These are phyloP conservation scores for Aureobasidium sp. DNA, from an alignment of 2,329 filamentous ascomycete genomes.

Conservation along the genomic window DNA sequence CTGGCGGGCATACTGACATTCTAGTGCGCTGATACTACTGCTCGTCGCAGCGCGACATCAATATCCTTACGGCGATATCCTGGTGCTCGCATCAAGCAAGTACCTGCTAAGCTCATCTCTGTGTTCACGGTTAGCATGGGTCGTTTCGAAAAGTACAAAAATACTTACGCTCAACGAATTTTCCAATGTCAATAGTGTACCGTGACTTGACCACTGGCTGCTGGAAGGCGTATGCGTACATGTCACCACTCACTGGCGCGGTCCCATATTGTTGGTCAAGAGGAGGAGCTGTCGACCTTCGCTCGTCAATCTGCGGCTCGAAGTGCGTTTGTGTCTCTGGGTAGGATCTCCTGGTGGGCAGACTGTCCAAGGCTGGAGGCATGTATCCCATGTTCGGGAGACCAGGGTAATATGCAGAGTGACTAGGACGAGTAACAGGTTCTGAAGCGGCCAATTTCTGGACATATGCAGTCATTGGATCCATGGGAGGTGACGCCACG, in stretches of 20 bases:
- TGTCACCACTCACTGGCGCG: not conserved
- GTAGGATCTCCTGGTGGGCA: not conserved
- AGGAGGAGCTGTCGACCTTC: not conserved
- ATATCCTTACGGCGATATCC: slow-evolving; percentile 11
- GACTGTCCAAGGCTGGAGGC: not conserved
- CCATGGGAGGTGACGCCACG: not conserved
- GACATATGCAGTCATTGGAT: not conserved
- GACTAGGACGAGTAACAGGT: not conserved
- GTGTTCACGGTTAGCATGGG: not conserved
- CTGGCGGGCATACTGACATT: not conserved
- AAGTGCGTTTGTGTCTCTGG: not conserved
- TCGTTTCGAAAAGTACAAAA: not conserved
- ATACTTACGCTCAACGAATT: slow-evolving; percentile 4
- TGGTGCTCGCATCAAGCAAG: slow-evolving; percentile 12
- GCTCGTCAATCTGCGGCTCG: not conserved
- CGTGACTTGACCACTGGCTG: not conserved
- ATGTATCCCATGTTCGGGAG: not conserved
- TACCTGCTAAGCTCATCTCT: slow-evolving; percentile 1
- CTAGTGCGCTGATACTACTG: not conserved
- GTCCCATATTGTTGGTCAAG: not conserved
- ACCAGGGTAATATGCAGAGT: not conserved
- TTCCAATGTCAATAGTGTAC: slow-evolving; percentile 1
- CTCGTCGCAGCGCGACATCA: slow-evolving; percentile 1
- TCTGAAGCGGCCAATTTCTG: not conserved
- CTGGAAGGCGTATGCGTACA: not conserved